These are phyloP conservation scores for Suillus subluteus DNA, from an alignment of 768 basidiomycete genomes.

Conservation along the genomic window DNA sequence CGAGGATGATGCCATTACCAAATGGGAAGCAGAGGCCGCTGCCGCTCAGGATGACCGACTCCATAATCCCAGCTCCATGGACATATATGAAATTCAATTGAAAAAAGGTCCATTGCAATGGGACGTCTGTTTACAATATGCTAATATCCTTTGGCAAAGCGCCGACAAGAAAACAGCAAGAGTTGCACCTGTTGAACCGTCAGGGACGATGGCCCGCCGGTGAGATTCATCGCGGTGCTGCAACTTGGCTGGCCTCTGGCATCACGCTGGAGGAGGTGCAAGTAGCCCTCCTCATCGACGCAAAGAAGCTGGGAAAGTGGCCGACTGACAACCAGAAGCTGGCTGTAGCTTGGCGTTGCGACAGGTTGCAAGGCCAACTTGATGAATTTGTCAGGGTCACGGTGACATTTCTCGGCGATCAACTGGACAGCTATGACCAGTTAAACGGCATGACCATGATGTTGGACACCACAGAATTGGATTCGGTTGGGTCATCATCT, in stretches of 20 bases:
- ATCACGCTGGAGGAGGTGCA: no score
- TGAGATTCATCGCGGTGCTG: no score
- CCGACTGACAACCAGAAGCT: background rate
- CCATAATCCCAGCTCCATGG: background rate
- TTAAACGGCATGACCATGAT: background rate
- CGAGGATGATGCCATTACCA: background rate
- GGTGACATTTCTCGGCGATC: background rate
- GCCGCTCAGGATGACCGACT: background rate
- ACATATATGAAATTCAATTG: constrained; percentile 7
- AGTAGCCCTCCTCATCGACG: background rate
- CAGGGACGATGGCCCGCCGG: background rate
- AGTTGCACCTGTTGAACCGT: background rate
- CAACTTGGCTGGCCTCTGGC: no score
- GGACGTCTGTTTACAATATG: fast-evolving
- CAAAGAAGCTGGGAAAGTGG: background rate
- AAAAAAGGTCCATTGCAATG: constrained; percentile 1
- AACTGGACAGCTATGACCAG: background rate
- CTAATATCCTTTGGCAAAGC: background rate
- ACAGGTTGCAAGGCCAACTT: background rate
- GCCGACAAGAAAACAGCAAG: background rate
- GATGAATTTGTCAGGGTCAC: background rate
- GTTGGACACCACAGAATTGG: background rate
- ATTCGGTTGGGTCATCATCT: fast-evolving
- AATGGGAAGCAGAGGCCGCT: background rate
- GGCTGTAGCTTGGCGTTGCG: background rate